These are phyloP conservation scores for Canavalia gladiata DNA, from an alignment of 306 rosid species.

Conservation along the genomic window DNA sequence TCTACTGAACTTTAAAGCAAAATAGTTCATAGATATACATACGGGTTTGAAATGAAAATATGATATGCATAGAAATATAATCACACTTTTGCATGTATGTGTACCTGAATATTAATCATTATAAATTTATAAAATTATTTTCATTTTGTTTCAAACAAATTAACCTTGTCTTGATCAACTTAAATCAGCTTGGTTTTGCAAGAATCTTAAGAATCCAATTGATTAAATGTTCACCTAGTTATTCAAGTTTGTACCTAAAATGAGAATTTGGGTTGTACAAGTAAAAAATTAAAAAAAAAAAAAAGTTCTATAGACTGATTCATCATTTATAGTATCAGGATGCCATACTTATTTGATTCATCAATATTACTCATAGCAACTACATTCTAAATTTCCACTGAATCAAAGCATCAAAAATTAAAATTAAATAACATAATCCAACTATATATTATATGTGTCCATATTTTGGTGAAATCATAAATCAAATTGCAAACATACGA, in stretches of 20 bases:
- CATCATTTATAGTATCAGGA: neutral
- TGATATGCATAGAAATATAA: neutral
- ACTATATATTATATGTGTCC: neutral
- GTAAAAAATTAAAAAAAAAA: neutral
- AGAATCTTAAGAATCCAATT: neutral
- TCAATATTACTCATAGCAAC: neutral
- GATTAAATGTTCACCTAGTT: neutral
- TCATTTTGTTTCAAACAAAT: neutral
- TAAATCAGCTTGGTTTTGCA: neutral
- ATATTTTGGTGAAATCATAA: neutral
- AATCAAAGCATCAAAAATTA: neutral
- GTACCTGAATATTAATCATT: neutral
- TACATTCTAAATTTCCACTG: neutral
- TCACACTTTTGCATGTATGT: neutral
- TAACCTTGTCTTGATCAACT: neutral
- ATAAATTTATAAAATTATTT: neutral
- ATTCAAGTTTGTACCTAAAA: neutral
- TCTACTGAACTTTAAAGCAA: neutral
- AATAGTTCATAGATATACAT: neutral
- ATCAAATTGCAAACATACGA: conserved; percentile 3
- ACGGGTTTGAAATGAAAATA: neutral
- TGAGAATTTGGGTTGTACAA: neutral
- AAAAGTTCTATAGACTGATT: neutral
- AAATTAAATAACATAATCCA: conserved; percentile 1
- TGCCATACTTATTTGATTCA: neutral